These are phyloP conservation scores for Pharus latifolius DNA, from an alignment of 176 grass and related monocot genomes.

Conservation along the genomic window DNA sequence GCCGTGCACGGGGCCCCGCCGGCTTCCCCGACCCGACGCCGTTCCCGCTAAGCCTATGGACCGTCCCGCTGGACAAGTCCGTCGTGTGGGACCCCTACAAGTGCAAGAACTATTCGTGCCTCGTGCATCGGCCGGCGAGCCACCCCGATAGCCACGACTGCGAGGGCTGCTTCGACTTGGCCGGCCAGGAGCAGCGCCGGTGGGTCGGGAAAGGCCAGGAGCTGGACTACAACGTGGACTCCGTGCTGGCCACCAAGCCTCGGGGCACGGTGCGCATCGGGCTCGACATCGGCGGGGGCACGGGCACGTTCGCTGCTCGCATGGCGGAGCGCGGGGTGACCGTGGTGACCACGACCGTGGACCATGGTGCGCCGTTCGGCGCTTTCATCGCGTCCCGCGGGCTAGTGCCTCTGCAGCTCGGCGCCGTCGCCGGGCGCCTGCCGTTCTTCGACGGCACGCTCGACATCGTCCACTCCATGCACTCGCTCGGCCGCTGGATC, in stretches of 20 bases:
- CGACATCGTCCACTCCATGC: constrained; percentile 40
- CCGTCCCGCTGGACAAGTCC: constrained; percentile 32
- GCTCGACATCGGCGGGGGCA: constrained; percentile 55
- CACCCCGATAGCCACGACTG: constrained; percentile 8
- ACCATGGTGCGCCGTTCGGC: constrained; percentile 38
- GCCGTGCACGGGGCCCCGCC: constrained; percentile 6
- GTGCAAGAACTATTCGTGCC: constrained; percentile 48
- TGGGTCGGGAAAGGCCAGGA: constrained; percentile 17
- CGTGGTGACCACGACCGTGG: constrained; percentile 33
- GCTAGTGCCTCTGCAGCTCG: constrained; percentile 37
- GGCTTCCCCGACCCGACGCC: constrained; percentile 20
- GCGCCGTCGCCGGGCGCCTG: constrained; percentile 28
- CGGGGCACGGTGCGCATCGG: constrained; percentile 46
- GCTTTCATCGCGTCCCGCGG: constrained; percentile 33
- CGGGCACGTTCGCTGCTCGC: constrained; percentile 44
- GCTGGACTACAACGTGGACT: constrained; percentile 42
- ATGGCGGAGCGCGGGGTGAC: constrained; percentile 45
- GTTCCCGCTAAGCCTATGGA: constrained; percentile 40
- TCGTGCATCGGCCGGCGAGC: constrained; percentile 14
- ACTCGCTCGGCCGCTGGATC: constrained; percentile 35
- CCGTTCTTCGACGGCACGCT: constrained; percentile 51
- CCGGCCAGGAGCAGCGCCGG: constrained; percentile 25
- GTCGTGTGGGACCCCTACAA: constrained; percentile 37
- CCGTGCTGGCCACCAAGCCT: constrained; percentile 32
- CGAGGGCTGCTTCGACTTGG: constrained; percentile 42